Percentiles rank a stretch among this genome's conserved stretches.
Evolutionary conservation across 2,329 filamentous ascomycete genomes (phyloP).

Genomic region (Rutstroemia sp.): DNA sequence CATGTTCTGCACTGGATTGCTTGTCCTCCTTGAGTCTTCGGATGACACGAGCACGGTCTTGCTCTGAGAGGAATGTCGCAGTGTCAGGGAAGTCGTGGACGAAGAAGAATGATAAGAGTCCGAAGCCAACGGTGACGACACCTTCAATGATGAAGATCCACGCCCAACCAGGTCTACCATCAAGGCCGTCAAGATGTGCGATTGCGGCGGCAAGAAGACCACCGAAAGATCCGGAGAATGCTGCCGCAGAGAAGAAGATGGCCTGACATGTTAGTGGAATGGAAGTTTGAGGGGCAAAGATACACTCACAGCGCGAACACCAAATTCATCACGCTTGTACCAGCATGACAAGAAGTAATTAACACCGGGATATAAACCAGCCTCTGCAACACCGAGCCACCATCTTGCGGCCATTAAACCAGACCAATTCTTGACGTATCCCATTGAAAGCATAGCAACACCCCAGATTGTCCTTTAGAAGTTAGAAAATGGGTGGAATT

Average conservation of each 20-base stretch:
- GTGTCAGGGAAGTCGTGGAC: conserved; percentile 77
- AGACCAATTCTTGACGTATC: conserved; percentile 26
- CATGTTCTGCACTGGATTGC: conserved; percentile 67
- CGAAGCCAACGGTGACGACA: conserved; percentile 60
- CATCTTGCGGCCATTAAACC: conserved; percentile 29
- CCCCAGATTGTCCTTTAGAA: conserved; percentile 53
- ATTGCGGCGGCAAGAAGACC: conserved; percentile 68
- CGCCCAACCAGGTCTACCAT: conserved; percentile 48
- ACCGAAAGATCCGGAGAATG: conserved; percentile 70
- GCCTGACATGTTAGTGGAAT: conserved; percentile 41
- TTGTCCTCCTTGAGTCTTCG: conserved; percentile 62
- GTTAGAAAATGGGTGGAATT: not conserved
- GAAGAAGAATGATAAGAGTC: conserved; percentile 64
- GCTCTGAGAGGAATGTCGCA: conserved; percentile 62
- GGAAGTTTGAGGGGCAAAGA: not conserved
- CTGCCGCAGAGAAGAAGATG: conserved; percentile 80
- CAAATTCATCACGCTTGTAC: conserved; percentile 75
- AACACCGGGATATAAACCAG: conserved; percentile 68
- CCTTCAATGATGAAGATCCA: conserved; percentile 69
- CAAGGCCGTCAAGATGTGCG: conserved; percentile 58
- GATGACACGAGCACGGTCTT: conserved; percentile 64
- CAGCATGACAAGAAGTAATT: conserved; percentile 79
- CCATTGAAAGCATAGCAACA: conserved; percentile 53
- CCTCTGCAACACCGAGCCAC: conserved; percentile 70
- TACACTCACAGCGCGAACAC: conserved; percentile 56